Conservation (phyloP, 441 rosid species). For the Corymbia citriodora region DNA sequence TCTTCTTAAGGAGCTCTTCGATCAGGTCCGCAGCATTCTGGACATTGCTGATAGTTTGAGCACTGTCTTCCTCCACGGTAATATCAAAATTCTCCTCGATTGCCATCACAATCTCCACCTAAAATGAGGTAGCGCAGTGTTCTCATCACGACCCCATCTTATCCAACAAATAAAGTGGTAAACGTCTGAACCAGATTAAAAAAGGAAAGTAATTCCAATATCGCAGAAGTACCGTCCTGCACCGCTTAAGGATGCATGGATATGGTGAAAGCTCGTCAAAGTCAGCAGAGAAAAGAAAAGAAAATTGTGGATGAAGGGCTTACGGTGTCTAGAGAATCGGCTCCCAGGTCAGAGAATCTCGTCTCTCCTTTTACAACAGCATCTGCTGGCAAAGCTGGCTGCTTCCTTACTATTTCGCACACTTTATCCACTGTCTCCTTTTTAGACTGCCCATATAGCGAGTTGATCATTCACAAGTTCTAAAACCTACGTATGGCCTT, state of each 20-base stretch:
- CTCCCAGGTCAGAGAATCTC: slow-evolving; percentile 65
- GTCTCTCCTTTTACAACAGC: slow-evolving; percentile 42
- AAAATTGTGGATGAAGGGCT: neutral
- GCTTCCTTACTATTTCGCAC: slow-evolving; percentile 61
- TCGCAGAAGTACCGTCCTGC: neutral
- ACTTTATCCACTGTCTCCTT: slow-evolving; percentile 71
- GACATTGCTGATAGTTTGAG: slow-evolving; percentile 56
- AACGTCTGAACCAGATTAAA: neutral
- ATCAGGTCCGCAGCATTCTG: slow-evolving; percentile 75
- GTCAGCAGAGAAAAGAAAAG: fast-evolving
- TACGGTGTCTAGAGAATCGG: slow-evolving; percentile 91
- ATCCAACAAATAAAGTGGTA: neutral
- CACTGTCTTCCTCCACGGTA: slow-evolving; percentile 62
- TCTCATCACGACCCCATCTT: neutral
- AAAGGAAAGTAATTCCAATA: neutral
- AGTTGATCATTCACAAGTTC: neutral
- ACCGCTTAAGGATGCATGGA: neutral
- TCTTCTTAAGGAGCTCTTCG: slow-evolving; percentile 43
- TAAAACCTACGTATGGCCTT: neutral
- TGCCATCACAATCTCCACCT: slow-evolving; percentile 92
- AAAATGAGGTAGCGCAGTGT: neutral
- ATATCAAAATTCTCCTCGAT: slow-evolving; percentile 66
- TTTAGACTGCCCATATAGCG: slow-evolving; percentile 43
- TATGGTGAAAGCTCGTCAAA: fast-evolving
- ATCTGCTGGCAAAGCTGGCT: slow-evolving; percentile 49